These are phyloP conservation scores for Colletotrichum sp. DNA, from an alignment of 2,329 filamentous ascomycete species.

Conservation along the genomic window DNA sequence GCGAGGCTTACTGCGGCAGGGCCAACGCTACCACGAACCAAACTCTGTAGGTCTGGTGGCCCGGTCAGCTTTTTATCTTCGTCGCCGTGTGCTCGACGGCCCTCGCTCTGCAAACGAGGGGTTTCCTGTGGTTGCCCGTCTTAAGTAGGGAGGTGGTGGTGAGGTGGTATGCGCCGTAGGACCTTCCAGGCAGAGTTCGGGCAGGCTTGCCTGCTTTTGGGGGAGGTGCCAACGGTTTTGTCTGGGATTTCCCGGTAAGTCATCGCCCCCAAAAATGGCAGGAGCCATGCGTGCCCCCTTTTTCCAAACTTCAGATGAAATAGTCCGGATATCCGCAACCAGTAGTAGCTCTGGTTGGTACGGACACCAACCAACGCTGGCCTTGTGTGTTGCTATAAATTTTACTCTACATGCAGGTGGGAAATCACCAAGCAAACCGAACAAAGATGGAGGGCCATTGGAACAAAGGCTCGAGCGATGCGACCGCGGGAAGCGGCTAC, in stretches of 20 bases:
- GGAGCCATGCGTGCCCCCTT: not conserved
- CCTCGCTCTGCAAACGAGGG: not conserved
- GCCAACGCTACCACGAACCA: constrained; percentile 12
- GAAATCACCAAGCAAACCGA: not conserved
- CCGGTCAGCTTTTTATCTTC: not conserved
- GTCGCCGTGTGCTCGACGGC: not conserved
- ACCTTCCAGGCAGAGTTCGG: not conserved
- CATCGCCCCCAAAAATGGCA: not conserved
- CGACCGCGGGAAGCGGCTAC: not conserved
- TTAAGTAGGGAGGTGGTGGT: constrained; percentile 1
- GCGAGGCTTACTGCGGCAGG: constrained; percentile 8
- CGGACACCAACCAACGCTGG: not conserved
- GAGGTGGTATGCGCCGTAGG: not conserved
- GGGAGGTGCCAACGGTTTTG: not conserved
- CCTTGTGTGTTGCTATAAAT: not conserved
- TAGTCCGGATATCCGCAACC: not conserved
- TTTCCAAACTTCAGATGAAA: constrained; percentile 4
- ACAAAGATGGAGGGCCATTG: not conserved
- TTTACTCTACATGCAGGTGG: not conserved
- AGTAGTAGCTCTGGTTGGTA: not conserved
- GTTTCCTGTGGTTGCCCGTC: not conserved
- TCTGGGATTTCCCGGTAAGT: constrained; percentile 14
- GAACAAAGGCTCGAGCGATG: constrained; percentile 1
- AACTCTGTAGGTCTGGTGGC: not conserved
- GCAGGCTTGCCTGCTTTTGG: not conserved